Conservation (phyloP, 257 asterid genomes). For the Paulownia fortunei region DNA sequence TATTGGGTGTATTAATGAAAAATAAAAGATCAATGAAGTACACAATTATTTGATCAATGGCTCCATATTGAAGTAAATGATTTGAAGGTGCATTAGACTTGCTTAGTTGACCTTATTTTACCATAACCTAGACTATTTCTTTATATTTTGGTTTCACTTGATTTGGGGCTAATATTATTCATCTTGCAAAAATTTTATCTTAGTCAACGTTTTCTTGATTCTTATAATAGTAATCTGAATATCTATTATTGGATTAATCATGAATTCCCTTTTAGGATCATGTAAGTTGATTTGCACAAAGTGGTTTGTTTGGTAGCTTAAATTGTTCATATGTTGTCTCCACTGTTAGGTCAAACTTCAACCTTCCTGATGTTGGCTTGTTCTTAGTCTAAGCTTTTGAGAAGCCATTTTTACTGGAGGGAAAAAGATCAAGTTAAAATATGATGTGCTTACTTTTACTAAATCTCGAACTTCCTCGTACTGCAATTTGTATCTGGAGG, state of each 20-base stretch:
- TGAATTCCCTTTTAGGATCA: background rate
- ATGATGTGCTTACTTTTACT: too few relatives aligned
- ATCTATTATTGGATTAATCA: background rate
- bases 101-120: slow-evolving; percentile 25
- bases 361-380: background rate
- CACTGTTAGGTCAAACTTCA: background rate
- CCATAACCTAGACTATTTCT: background rate
- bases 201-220: background rate
- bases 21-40: background rate
- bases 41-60: slow-evolving; percentile 15
- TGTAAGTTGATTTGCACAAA: background rate
- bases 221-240: background rate
- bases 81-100: too few relatives aligned
- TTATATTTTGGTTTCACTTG: slow-evolving; percentile 5
- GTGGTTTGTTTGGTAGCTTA: background rate
- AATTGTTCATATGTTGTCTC: too few relatives aligned
- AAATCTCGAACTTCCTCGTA: too few relatives aligned
- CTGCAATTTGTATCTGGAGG: too few relatives aligned
- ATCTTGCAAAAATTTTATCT: background rate
- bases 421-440: background rate
- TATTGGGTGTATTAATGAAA: background rate
- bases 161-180: background rate
- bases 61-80: too few relatives aligned
- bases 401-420: background rate
- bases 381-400: background rate